Evolutionary conservation across 257 asterid species (phyloP).

Genomic region (Forsythia viridissima): DNA sequence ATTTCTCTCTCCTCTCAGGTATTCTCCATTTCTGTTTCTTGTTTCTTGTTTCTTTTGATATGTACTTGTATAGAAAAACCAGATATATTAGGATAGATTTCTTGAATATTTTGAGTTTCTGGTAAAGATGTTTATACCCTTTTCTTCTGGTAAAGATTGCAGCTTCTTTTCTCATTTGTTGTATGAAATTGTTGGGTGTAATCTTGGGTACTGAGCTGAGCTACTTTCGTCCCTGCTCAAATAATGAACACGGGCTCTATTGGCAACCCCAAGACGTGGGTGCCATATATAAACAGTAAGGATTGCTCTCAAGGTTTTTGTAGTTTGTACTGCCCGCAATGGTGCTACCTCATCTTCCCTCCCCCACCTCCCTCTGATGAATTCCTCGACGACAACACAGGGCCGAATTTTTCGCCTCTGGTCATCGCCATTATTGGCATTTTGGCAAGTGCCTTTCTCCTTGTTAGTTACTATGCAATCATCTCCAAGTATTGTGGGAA

Average conservation of each 20-base stretch:
- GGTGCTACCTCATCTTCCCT: conserved; percentile 50
- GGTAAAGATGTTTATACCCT: not conserved
- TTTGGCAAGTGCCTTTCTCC: conserved; percentile 46
- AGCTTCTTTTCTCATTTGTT: not conserved
- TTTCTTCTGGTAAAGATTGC: not conserved
- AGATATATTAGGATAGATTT: too few species aligned
- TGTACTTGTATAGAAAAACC: too few species aligned
- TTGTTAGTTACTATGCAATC: conserved; percentile 51
- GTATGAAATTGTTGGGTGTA: not conserved
- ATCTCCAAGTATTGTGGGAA: conserved; percentile 43
- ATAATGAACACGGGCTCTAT: conserved; percentile 26
- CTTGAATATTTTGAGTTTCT: too few species aligned
- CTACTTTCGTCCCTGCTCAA: not conserved
- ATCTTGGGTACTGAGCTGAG: not conserved
- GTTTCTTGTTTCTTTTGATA: too few species aligned
- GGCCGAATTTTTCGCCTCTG: conserved; percentile 43
- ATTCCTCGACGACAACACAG: conserved; percentile 25
- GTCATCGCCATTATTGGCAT: conserved; percentile 47
- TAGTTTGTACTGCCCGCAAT: conserved; percentile 52
- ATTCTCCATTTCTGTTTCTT: too few species aligned
- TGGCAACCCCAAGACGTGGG: conserved; percentile 40
- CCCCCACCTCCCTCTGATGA: conserved; percentile 50
- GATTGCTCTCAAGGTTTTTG: conserved; percentile 61
- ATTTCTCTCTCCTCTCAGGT: too few species aligned
- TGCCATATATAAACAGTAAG: conserved; percentile 40